Percentiles rank a stretch among this genome's conserved stretches.
These are phyloP conservation scores for Colletotrichum acutatum DNA, from an alignment of 2,329 filamentous ascomycete species.

Conservation along the genomic window DNA sequence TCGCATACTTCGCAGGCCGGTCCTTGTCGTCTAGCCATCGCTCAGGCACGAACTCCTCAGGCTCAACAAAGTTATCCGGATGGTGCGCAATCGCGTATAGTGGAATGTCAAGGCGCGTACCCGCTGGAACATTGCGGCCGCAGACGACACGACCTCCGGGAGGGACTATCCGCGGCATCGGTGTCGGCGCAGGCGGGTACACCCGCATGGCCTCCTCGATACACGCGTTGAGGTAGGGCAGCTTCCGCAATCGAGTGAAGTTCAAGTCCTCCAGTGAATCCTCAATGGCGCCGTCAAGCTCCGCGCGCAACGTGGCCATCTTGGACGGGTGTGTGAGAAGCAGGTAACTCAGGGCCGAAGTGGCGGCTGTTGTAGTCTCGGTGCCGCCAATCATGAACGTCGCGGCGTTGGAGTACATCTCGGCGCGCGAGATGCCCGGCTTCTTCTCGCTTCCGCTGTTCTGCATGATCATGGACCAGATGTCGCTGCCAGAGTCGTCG, in stretches of 20 bases:
- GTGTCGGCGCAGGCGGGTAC: constrained; percentile 43
- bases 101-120: constrained; percentile 32
- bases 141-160: constrained; percentile 46
- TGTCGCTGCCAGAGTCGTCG: constrained; percentile 23
- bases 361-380: constrained; percentile 57
- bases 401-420: constrained; percentile 37
- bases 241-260: constrained; percentile 40
- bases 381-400: constrained; percentile 50
- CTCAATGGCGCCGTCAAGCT: constrained; percentile 43
- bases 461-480: constrained; percentile 32
- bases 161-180: constrained; percentile 43
- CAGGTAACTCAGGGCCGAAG: constrained; percentile 53
- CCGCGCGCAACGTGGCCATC: constrained; percentile 46
- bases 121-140: constrained; percentile 45
- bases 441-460: constrained; percentile 14
- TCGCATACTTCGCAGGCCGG: constrained; percentile 3
- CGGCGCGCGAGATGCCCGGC: constrained; percentile 19
- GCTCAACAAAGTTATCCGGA: constrained; percentile 53
- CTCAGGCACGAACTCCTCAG: constrained; percentile 58
- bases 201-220: constrained; percentile 54
- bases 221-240: constrained; percentile 53
- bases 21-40: constrained; percentile 46
- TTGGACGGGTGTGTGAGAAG: constrained; percentile 46
- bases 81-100: constrained; percentile 30
- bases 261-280: constrained; percentile 48